Base-by-base conservation (phyloP, 768 basidiomycete species). In the Pleurotus citrinopileatus region DNA sequence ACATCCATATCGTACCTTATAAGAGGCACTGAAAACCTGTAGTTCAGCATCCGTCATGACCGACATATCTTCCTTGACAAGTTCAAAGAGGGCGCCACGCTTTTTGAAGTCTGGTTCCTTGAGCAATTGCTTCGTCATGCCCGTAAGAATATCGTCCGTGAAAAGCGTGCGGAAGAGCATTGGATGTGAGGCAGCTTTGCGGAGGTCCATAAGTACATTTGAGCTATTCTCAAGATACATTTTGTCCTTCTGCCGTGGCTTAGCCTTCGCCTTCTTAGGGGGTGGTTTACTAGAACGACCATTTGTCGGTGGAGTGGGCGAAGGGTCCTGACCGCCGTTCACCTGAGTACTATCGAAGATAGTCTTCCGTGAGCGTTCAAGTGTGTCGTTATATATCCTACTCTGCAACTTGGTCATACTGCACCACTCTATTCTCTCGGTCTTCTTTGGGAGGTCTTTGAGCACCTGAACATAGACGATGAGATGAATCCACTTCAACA, bases 21-120 rank as follows among this genome's bases (percentile, higher is more conserved):
- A 96, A 9, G 84, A 83, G 45, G 80, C 79, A 63, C 89, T 90
- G 65, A 95, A 96, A 37, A 82, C 70, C 63, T 97, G 93, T 29
- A 99, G 75, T 70, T 98, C 97, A 6, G 94, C 88, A 69, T 99
- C 97, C 40, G 94, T 96, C 96, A 98, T 98, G 17, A 97, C 88
- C 61, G 90, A 83, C 90, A 99, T 93, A 68, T 99, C 97, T 68
- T 99, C 97, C 65, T 93, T 91, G 47, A 99, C 93, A 57, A 86
- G 82, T 27, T 94, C 83, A 61, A 84, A 91, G 40, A 90, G 66
- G 6, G 89, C 87, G 0, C 85, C 85, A 13, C 89, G 83, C 67
- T 86, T 89, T 70, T 84, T 89, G 70, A 94, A 98, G 63, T 96
- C 92, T 3, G 90, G 86, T 66, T 98, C 96, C 67, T 92, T 92